These are phyloP conservation scores for Oryza longistaminata DNA, from an alignment of 176 grass and related monocot species.

Conservation along the genomic window DNA sequence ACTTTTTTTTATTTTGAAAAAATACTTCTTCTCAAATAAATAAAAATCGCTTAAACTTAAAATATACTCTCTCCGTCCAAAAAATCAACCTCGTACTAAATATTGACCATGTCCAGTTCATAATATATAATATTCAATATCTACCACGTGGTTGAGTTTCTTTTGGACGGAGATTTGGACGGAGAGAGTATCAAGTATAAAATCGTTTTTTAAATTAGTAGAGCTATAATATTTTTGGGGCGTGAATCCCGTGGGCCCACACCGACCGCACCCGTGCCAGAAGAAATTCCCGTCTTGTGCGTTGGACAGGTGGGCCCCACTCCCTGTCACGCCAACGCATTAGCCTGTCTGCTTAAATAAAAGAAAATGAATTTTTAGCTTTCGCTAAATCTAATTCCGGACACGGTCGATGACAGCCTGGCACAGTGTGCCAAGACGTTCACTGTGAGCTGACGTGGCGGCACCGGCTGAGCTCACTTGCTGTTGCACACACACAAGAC, in stretches of 20 bases:
- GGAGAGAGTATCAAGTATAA: neutral
- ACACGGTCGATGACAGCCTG: neutral
- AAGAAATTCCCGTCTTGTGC: neutral
- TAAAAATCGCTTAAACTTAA: neutral
- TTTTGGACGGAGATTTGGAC: too few species aligned
- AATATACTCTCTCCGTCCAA: neutral
- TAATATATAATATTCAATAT: too few species aligned
- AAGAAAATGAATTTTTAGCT: neutral
- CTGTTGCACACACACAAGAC: neutral
- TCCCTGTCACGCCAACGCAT: neutral
- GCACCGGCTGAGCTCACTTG: neutral
- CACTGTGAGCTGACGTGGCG: constrained; percentile 47
- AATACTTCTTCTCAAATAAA: neutral
- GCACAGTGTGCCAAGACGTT: neutral
- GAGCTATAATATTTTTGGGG: too few species aligned
- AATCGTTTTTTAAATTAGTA: neutral
- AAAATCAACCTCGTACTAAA: too few species aligned
- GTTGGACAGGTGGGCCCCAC: neutral
- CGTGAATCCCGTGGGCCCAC: neutral
- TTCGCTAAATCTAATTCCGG: neutral
- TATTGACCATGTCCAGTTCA: too few species aligned
- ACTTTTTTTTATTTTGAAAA: neutral
- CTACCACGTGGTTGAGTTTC: too few species aligned
- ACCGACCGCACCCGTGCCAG: neutral
- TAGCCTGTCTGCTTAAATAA: neutral